These are phyloP conservation scores for Plasmodium chabaudi DNA, from an alignment of 169 alveolate genomes.

Conservation along the genomic window DNA sequence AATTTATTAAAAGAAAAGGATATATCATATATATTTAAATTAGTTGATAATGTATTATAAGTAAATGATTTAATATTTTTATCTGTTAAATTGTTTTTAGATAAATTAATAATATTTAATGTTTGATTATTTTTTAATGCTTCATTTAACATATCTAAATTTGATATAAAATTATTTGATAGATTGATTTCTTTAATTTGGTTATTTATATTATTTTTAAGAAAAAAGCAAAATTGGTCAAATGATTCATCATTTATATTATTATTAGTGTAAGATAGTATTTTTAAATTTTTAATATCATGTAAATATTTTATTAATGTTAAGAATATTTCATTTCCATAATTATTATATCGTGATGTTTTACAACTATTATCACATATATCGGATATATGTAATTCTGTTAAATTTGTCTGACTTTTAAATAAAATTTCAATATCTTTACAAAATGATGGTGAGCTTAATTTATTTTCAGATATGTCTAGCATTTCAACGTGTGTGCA, in stretches of 20 bases:
- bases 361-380: neutral
- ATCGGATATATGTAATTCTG: constrained; percentile 29
- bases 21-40: constrained; percentile 20
- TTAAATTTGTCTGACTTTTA: constrained; percentile 12
- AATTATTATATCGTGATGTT: neutral
- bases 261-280: constrained; percentile 37
- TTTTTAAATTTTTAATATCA: constrained; percentile 8
- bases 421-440: constrained; percentile 32
- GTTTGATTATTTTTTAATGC: constrained; percentile 27
- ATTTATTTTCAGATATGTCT: constrained; percentile 34
- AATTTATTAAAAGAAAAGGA: constrained; percentile 21
- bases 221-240: constrained; percentile 13
- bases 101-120: constrained; percentile 33
- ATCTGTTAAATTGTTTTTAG: constrained; percentile 38
- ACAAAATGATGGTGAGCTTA: constrained; percentile 1
- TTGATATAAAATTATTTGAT: constrained; percentile 25
- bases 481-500: constrained; percentile 27
- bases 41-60: constrained; percentile 17
- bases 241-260: constrained; percentile 31
- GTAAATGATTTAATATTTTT: constrained; percentile 16
- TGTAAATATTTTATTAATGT: neutral
- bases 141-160: constrained; percentile 21
- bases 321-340: constrained; percentile 8
- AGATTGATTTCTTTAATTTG: constrained; percentile 36
- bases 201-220: constrained; percentile 19